These are phyloP conservation scores for Talaromyces liani DNA, from an alignment of 495 filamentous ascomycete genomes.

Conservation along the genomic window DNA sequence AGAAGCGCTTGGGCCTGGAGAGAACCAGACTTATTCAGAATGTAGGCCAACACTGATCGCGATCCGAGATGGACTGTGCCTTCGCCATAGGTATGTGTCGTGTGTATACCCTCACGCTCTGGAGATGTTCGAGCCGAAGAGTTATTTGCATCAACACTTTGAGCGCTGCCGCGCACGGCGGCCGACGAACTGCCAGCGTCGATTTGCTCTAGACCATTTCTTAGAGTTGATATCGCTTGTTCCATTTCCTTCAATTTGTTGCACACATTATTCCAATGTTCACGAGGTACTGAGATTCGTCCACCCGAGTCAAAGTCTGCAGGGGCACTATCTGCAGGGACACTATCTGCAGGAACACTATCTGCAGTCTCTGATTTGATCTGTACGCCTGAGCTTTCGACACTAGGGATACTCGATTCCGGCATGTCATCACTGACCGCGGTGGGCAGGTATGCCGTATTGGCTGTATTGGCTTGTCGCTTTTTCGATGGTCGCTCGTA, in stretches of 20 bases:
- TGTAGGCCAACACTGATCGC: constrained; percentile 46
- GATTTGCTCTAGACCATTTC: constrained; percentile 10
- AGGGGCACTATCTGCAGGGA: constrained; percentile 3
- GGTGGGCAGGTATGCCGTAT: not conserved
- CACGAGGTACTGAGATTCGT: constrained; percentile 22
- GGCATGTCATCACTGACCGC: not conserved
- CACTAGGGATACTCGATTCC: not conserved
- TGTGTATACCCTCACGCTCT: constrained; percentile 42
- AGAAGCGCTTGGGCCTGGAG: constrained; percentile 50
- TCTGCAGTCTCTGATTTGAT: constrained; percentile 9
- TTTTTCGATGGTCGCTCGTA: constrained; percentile 59
- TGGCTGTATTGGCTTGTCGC: constrained; percentile 19
- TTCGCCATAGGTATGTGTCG: constrained; percentile 32
- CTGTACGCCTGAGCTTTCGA: not conserved
- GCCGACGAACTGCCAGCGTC: not conserved
- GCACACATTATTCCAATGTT: constrained; percentile 41
- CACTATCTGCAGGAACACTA: not conserved
- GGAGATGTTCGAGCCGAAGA: constrained; percentile 7
- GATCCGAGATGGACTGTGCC: constrained; percentile 51
- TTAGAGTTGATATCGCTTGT: constrained; percentile 31
- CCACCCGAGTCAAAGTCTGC: not conserved
- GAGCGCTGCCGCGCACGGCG: not conserved
- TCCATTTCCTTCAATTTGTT: constrained; percentile 39
- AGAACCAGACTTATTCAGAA: constrained; percentile 31
- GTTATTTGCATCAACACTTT: constrained; percentile 1